Base-by-base conservation (phyloP, 768 basidiomycete species). In the Hydnum rufescens region DNA sequence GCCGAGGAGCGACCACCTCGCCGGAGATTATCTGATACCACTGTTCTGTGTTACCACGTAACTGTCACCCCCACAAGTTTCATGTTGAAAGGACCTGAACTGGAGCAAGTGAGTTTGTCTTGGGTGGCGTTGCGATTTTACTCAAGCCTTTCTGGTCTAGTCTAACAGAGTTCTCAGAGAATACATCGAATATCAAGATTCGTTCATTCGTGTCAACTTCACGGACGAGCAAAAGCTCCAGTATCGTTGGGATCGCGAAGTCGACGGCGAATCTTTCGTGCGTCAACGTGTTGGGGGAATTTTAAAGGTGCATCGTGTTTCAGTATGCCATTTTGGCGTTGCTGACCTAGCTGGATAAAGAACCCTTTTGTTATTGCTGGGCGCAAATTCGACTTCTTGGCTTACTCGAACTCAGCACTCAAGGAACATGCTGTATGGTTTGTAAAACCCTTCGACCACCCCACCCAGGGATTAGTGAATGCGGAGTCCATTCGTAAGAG, bases 351-450 rank as follows among this genome's bases (percentile, higher is more conserved):
- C 34, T 39, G 8, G 34, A 8, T 39, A 19, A 8, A 47, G 44
- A 47, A 47, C 44, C 13, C 13, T 16, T 8, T 47, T 13, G 13
- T 25, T 8, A 26, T 85, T 31, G 77, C 73, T 2, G 72, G 73
- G 1, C 67, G 74, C 32, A 58, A 60, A 5, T 83, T 81, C 58
- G 55, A 70, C 0, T 82, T 82, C 58, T 67, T 85, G 13, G 81
- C 77, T 0, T 83, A 82, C 62, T 82, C 80, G 0, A 77, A 77
- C 58, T 82, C 80, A 3, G 78, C 82, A 0, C 64, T 83, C n/a
- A 80, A 77, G 25, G 74, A 81, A 54, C 86, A 89, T 59, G 73
- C 81, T 0, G 85, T 88, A 4, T 89, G 86, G 85, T 82, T 83
- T 57, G 73, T 81, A 22, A 74, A 69, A 52, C 67, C 70, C 5